Base-by-base conservation (phyloP, 768 basidiomycete genomes). In the Panus rudis region DNA sequence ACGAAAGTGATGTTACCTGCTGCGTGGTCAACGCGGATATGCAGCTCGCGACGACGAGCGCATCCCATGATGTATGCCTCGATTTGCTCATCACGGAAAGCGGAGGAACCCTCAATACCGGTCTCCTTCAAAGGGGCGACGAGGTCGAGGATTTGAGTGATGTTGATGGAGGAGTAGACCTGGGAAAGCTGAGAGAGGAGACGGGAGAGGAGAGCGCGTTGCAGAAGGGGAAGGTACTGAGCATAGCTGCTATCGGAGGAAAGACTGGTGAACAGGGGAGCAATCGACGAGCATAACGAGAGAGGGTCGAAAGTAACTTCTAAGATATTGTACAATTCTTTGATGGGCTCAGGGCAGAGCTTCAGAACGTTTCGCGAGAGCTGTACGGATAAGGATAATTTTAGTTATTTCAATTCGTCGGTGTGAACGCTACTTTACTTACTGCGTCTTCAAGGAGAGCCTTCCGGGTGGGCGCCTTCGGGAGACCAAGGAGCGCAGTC, bases 31-130 rank as follows among this genome's bases (percentile, higher is more conserved):
- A 97, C 79, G 13, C 81, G 80, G 49, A 96, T 83, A 53, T 68
- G 74, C 38, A 97, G 76, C 62, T 96, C 92, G 28, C 90, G 89
- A 6, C 84, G 78, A 37, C 84, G 78, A 33, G 90, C 89, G 46
- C 91, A 90, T 26, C 84, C 82, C 87, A 96, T 94, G 50, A 98
- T 68, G 63, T 94, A 97, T 4, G 86, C 84, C 64, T 98, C 92
- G 50, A 84, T 70, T 59, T 84, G 81, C 47, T 84, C 80, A n/a
- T 79, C 76, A 46, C 84, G 79, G 62, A 79, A 85, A 30, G 58
- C 54, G 23, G 44, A 53, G 14, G 70, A 64, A 4, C 69, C 71
- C 27, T 73, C 67, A 26, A 76, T 57, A 5, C 68, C 73, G 2
- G 68, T 67, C 11, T 75, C 76, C 42, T 72, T 73, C 16, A 90